Evolutionary conservation across 2,329 filamentous ascomycete species (phyloP).

Genomic region (Xylariaceae sp.): DNA sequence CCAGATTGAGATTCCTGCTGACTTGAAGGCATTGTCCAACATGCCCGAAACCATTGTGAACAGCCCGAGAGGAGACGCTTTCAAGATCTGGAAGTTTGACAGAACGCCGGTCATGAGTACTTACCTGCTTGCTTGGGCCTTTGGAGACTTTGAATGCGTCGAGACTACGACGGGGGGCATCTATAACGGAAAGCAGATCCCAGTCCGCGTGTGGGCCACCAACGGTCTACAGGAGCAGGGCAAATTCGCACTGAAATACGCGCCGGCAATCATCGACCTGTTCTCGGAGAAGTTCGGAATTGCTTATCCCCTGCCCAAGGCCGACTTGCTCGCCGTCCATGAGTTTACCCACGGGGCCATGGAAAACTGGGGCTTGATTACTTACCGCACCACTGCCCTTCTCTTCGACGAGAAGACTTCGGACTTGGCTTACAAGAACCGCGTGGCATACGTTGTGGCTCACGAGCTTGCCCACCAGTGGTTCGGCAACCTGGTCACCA

Average conservation of each 20-base stretch:
- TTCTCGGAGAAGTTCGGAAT: constrained; percentile 93
- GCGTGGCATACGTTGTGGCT: constrained; percentile 94
- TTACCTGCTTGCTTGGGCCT: constrained; percentile 84
- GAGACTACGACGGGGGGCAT: constrained; percentile 83
- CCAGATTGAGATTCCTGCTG: constrained; percentile 80
- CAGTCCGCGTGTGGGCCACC: constrained; percentile 93
- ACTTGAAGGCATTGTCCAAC: constrained; percentile 85
- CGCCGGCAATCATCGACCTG: constrained; percentile 88
- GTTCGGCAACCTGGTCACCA: constrained; percentile 92
- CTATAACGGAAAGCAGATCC: constrained; percentile 85
- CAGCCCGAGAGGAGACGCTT: constrained; percentile 48
- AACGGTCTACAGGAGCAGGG: constrained; percentile 91
- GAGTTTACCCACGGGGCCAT: constrained; percentile 85
- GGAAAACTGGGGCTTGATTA: constrained; percentile 96
- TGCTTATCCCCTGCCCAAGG: constrained; percentile 88
- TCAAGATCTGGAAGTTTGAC: constrained; percentile 71
- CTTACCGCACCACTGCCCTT: constrained; percentile 89
- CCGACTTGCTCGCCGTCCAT: constrained; percentile 83
- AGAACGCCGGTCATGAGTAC: constrained; percentile 86
- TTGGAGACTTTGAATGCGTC: constrained; percentile 95
- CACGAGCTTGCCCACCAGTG: constrained; percentile 95
- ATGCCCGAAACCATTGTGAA: constrained; percentile 71
- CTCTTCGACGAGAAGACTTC: constrained; percentile 93
- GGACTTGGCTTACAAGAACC: constrained; percentile 83
- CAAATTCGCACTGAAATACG: constrained; percentile 80